Percentiles rank a stretch among this genome's conserved stretches.
phyloP scores from a whole-genome alignment of 2,329 filamentous ascomycete species.

The Paracamarosporium sp. region DNA sequence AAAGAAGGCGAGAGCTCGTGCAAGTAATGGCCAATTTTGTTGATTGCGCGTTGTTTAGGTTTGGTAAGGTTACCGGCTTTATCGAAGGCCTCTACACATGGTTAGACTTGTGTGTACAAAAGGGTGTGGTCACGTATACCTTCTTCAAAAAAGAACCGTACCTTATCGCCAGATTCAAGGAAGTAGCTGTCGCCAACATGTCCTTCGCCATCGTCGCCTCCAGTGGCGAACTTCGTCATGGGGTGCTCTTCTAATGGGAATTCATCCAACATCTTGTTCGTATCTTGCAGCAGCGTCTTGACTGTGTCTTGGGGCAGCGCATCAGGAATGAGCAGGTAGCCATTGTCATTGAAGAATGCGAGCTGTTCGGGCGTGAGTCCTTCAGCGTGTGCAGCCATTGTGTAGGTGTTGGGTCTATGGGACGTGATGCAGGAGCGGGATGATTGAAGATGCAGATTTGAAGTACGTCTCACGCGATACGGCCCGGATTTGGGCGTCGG shows the following conservation, averaged over 20 bases:
- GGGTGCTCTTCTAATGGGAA: slow-evolving; percentile 86
- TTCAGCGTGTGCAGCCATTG: slow-evolving; percentile 27
- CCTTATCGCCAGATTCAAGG: slow-evolving; percentile 84
- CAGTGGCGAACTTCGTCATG: slow-evolving; percentile 92
- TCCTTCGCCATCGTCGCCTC: slow-evolving; percentile 67
- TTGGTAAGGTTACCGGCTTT: slow-evolving; percentile 69
- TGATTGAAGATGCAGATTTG: neutral
- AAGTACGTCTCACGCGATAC: neutral
- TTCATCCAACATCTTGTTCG: slow-evolving; percentile 72
- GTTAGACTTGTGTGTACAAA: neutral
- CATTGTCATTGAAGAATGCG: slow-evolving; percentile 76
- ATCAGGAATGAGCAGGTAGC: slow-evolving; percentile 86
- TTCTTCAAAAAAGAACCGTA: slow-evolving; percentile 97
- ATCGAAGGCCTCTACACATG: slow-evolving; percentile 73
- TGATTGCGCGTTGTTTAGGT: slow-evolving; percentile 84
- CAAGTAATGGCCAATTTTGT: slow-evolving; percentile 64
- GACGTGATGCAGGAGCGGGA: neutral
- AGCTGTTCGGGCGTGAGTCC: slow-evolving; percentile 78
- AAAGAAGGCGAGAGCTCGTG: slow-evolving; percentile 56
- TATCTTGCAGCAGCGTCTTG: slow-evolving; percentile 73
- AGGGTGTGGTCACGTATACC: slow-evolving; percentile 38
- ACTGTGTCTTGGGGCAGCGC: slow-evolving; percentile 74
- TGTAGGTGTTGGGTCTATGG: neutral
- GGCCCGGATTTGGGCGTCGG: slow-evolving; percentile 1
- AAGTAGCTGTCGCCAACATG: slow-evolving; percentile 98